These are phyloP conservation scores for Chrysosporium queenslandicum DNA, from an alignment of 2,329 filamentous ascomycete genomes.

Conservation along the genomic window DNA sequence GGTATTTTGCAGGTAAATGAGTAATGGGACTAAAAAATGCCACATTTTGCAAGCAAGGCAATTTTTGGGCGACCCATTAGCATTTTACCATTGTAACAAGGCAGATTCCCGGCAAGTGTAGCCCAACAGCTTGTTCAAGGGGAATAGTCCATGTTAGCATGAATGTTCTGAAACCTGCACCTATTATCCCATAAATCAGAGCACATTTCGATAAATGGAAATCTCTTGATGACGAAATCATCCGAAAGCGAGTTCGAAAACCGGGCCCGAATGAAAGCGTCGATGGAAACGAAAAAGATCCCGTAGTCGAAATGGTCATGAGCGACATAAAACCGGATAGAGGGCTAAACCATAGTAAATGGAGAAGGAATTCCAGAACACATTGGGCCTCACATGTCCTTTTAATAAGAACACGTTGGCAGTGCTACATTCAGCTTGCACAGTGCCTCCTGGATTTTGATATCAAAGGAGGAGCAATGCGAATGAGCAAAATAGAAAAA, in stretches of 20 bases:
- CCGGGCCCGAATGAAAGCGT: slow-evolving; percentile 19
- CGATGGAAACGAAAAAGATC: slow-evolving; percentile 15
- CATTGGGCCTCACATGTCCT: slow-evolving; percentile 4
- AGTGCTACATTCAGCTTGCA: slow-evolving; percentile 11
- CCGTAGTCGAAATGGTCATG: slow-evolving; percentile 13
- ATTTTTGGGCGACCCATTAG: slow-evolving; percentile 8
- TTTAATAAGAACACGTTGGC: slow-evolving; percentile 11
- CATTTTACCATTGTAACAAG: slow-evolving; percentile 8
- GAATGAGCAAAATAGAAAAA: slow-evolving; percentile 8
- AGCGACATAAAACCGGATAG: slow-evolving; percentile 7
- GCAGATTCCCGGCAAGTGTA: slow-evolving; percentile 10
- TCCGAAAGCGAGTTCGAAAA: slow-evolving; percentile 6
- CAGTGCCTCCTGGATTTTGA: slow-evolving; percentile 9
- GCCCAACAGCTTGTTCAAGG: slow-evolving; percentile 11
- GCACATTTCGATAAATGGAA: slow-evolving; percentile 14
- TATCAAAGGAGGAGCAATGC: slow-evolving; percentile 13
- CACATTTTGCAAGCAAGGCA: too few species aligned
- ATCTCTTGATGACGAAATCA: slow-evolving; percentile 3
- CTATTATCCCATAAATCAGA: slow-evolving; percentile 14
- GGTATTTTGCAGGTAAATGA: too few species aligned
- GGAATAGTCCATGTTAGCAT: slow-evolving; percentile 8
- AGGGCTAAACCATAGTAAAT: slow-evolving; percentile 16
- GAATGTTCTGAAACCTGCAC: slow-evolving; percentile 17
- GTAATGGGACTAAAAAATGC: too few species aligned
- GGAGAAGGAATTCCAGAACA: slow-evolving; percentile 18